Base-by-base conservation (phyloP, 1,284 basidiomycete genomes). In the Phlebopus sp. region DNA sequence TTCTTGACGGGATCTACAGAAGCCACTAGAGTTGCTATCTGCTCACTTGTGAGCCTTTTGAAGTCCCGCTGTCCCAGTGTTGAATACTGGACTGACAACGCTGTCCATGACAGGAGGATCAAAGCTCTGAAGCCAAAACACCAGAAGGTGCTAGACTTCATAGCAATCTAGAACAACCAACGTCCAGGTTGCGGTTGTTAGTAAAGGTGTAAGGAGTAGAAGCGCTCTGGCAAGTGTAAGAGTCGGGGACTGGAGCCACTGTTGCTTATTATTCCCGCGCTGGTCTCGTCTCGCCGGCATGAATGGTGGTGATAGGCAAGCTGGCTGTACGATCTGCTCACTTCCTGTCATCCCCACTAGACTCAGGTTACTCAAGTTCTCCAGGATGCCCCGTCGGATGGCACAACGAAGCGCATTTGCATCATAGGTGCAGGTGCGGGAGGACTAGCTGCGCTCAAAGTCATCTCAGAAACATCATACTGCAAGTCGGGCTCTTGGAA, bases 401-500 rank as follows among this genome's bases (percentile, higher is more conserved):
- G 49, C 51, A 11, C 55, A 52, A 36, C 37, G 17, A 73, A 71
- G 51, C 64, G 67, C 13, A 83, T 90, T 42, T 82, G 82, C 47
- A 71, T 90, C 29, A 78, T 90, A 36, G 87, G 87, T 3, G 82
- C 74, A 18, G 86, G 87, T 9, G 72, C 86, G 18, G 74, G 75
- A 7, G 88, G 88, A 8, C 72, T 91, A 0, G 84, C 79, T 23
- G 74, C 78, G 7, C 70, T 90, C 27, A 85, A 86, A 58, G 68
- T 78, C 27, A 63, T 89, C 49, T 68, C 77, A 17, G 81, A 87
- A 39, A 72, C 79, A 1, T 68, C 70, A 0, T 73, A 85, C 50
- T 78, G 73, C 64, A 77, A 77, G 58, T 58, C 66, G 18, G 82
- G 82, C 0, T 52, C 68, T 17, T 90, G 88, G 86, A 66, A 64